Evolutionary conservation across 2,329 filamentous ascomycete genomes (phyloP).

Genomic region (Trichoderma cornu-damae): DNA sequence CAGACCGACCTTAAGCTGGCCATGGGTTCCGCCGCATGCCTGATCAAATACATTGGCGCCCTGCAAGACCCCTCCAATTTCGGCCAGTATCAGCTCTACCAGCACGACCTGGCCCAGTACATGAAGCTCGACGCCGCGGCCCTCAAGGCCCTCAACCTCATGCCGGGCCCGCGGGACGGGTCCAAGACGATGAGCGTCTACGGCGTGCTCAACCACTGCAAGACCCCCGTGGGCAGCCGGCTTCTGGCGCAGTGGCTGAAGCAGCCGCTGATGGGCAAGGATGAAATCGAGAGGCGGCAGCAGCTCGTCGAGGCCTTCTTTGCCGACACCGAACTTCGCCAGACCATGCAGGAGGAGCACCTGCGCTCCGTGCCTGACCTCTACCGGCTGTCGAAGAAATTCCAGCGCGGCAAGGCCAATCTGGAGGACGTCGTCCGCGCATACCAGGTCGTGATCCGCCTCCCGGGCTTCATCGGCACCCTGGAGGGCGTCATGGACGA

Average conservation of each 20-base stretch:
- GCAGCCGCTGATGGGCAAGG: slow-evolving; percentile 87
- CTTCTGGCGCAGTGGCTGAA: slow-evolving; percentile 95
- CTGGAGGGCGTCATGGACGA: slow-evolving; percentile 95
- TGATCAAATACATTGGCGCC: slow-evolving; percentile 91
- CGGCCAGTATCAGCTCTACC: slow-evolving; percentile 93
- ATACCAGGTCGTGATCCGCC: slow-evolving; percentile 88
- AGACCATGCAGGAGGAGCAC: slow-evolving; percentile 96
- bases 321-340: slow-evolving; percentile 83
- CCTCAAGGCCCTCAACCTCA: slow-evolving; percentile 88
- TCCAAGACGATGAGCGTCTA: slow-evolving; percentile 97
- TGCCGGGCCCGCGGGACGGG: slow-evolving; percentile 91
- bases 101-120: slow-evolving; percentile 92
- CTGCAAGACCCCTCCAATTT: slow-evolving; percentile 92
- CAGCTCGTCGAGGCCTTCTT: slow-evolving; percentile 94
- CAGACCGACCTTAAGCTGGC: slow-evolving; percentile 91
- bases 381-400: slow-evolving; percentile 88
- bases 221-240: slow-evolving; percentile 86
- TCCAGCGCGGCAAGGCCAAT: slow-evolving; percentile 85
- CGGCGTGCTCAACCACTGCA: slow-evolving; percentile 93
- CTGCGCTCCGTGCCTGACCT: slow-evolving; percentile 88
- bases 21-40: slow-evolving; percentile 87
- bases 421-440: slow-evolving; percentile 92
- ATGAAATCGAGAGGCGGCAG: slow-evolving; percentile 84
- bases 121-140: slow-evolving; percentile 98
- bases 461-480: slow-evolving; percentile 84